Base-by-base conservation (phyloP, 2,329 filamentous ascomycete species). In the Paecilomyces fulvus region DNA sequence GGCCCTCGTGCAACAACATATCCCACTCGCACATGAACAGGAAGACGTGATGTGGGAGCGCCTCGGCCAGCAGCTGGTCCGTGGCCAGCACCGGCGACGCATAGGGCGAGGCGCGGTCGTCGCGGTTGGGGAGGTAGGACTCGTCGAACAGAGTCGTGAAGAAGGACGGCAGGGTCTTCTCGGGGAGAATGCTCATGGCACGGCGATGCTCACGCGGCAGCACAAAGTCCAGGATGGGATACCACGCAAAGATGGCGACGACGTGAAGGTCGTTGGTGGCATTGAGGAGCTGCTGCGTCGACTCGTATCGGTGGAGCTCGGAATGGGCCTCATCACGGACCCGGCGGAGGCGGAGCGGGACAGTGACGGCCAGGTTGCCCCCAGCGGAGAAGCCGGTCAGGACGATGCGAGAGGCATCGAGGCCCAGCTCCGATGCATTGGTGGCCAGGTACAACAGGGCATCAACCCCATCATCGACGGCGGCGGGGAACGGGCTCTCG, bases 21-120 rank as follows among this genome's bases (percentile, higher is more conserved):
- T 86, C 83, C 80, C 81, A 86, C 65, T 86, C 83, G 66, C 83
- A 86, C 49, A 82, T 80, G 64, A 81, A 83, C 61, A 86, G 70
- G 56, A 84, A 82, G 51, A 86, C 79, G 57, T 85, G 79, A n/a
- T 80, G 73, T 0, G 83, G 83, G 1, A 86, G 67, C 1, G 75
- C 76, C 21, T 77, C 75, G 28, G 68, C 64, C n/a, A 86, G 75
- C 64, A 83, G 77, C 28, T 75, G 68, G 20, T 79, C 75, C 0
- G 80, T 74, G 1, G 83, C 83, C 9, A 81, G 77, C 30, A 80
- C 80, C 0, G 83, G 83, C 7, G 77, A 81, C 1, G 84, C 79
- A 70, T 80, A 86, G 1, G 83, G 82, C 9, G 82, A 81, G 49
- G 75, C 68, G 54, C 83, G 79, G 53, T 79, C 55, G 64, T 75